phyloP scores from a whole-genome alignment of 495 filamentous ascomycete species.

The Tuber indicum region DNA sequence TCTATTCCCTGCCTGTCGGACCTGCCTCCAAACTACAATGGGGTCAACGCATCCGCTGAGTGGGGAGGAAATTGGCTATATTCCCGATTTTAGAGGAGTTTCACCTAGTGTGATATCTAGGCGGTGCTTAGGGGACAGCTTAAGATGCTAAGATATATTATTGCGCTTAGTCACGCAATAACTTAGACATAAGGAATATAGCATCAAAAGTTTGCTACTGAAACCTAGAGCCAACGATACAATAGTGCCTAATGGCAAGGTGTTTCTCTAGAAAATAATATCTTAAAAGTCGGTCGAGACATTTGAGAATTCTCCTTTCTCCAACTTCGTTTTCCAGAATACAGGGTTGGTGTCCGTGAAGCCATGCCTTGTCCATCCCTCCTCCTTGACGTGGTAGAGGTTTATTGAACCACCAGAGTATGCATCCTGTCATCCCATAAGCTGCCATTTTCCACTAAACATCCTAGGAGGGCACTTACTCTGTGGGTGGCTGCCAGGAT shows the following conservation, averaged over 20 bases:
- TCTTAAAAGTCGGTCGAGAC: conserved; percentile 67
- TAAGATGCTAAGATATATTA: not conserved
- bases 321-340: conserved; percentile 98
- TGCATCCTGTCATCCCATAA: conserved; percentile 55
- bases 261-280: not conserved
- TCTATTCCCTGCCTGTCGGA: not conserved
- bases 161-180: not conserved
- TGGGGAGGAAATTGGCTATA: not conserved
- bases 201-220: not conserved
- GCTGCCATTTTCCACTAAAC: not conserved
- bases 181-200: not conserved
- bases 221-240: not conserved
- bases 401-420: conserved; percentile 99
- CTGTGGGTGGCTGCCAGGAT: conserved; percentile 97
- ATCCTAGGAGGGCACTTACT: conserved; percentile 18
- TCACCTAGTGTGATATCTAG: not conserved
- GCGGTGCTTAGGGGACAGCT: not conserved
- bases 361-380: conserved; percentile 96
- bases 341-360: conserved; percentile 93
- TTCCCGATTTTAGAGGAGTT: not conserved
- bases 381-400: conserved; percentile 96
- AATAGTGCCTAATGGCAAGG: not conserved
- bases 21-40: not conserved
- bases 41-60: not conserved
- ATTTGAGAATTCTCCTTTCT: conserved; percentile 97